phyloP scores from a whole-genome alignment of 192 early-diverging fungal species.

The Coemansia sp. region DNA sequence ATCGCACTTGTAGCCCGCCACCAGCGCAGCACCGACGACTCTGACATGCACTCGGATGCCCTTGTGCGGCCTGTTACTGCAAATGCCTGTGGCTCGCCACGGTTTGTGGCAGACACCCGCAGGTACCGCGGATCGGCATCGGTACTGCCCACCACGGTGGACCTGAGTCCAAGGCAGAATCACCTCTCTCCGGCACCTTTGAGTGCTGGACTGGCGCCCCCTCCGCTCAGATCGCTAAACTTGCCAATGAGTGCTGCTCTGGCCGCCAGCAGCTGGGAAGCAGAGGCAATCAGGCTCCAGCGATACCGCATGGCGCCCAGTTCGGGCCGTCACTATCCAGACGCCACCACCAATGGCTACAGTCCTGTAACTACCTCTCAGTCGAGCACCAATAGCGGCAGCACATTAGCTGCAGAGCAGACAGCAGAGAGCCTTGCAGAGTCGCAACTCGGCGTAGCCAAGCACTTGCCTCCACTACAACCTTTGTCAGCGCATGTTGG shows the following conservation, averaged over 20 bases:
- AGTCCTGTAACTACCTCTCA: not conserved
- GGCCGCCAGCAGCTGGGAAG: conserved; percentile 19
- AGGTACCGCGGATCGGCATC: conserved; percentile 32
- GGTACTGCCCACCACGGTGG: conserved; percentile 7
- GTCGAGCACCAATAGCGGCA: conserved; percentile 4
- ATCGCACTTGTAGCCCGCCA: not conserved
- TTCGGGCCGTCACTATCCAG: not conserved
- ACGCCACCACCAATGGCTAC: not conserved
- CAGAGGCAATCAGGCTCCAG: conserved; percentile 18
- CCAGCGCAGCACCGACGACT: not conserved
- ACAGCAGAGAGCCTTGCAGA: not conserved
- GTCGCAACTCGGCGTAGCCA: not conserved
- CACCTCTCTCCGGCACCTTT: too few species aligned
- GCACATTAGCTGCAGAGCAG: not conserved
- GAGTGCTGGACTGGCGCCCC: not conserved
- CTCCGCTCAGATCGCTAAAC: not conserved
- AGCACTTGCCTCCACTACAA: not conserved
- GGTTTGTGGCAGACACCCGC: conserved; percentile 18
- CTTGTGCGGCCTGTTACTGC: conserved; percentile 26
- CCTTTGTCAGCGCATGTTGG: conserved; percentile 1
- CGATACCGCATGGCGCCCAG: conserved; percentile 24
- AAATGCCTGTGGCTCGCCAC: conserved; percentile 20
- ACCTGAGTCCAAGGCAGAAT: too few species aligned
- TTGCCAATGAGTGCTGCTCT: conserved; percentile 5
- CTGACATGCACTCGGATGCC: not conserved